phyloP scores from a whole-genome alignment of 2,329 filamentous ascomycete genomes.

The Aspergillus sojae region DNA sequence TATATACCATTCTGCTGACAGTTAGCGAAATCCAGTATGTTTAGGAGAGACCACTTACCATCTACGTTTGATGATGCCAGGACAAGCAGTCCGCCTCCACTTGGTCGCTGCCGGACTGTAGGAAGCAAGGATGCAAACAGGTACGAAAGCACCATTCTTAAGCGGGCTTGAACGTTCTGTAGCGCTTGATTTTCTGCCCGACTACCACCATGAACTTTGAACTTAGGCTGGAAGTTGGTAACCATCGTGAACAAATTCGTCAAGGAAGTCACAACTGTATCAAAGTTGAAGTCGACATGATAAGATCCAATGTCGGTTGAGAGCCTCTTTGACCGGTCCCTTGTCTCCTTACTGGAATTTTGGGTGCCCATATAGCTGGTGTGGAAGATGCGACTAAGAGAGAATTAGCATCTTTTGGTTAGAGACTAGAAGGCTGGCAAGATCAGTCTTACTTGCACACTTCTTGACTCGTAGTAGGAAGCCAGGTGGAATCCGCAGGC shows the following conservation, averaged over 20 bases:
- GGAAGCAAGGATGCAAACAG: constrained; percentile 66
- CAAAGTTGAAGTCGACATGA: constrained; percentile 75
- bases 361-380: constrained; percentile 73
- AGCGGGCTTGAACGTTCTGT: constrained; percentile 69
- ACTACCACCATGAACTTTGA: constrained; percentile 66
- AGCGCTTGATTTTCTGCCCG: constrained; percentile 64
- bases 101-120: constrained; percentile 58
- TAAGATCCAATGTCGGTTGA: constrained; percentile 66
- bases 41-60: constrained; percentile 19
- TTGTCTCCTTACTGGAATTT: constrained; percentile 68
- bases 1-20: constrained; percentile 31
- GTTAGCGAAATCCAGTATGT: constrained; percentile 11
- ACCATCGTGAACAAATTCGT: constrained; percentile 61
- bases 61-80: constrained; percentile 70
- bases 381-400: constrained; percentile 55
- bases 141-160: constrained; percentile 68
- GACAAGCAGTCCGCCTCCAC: constrained; percentile 63
- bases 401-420: constrained; percentile 6
- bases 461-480: constrained; percentile 62
- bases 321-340: constrained; percentile 66
- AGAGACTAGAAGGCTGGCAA: neutral
- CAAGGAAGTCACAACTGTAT: constrained; percentile 64
- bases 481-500: constrained; percentile 48
- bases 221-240: constrained; percentile 63
- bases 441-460: constrained; percentile 50